Evolutionary conservation across 2,329 filamentous ascomycete genomes (phyloP).

Genomic region (Paraphaeosphaeria minitans): DNA sequence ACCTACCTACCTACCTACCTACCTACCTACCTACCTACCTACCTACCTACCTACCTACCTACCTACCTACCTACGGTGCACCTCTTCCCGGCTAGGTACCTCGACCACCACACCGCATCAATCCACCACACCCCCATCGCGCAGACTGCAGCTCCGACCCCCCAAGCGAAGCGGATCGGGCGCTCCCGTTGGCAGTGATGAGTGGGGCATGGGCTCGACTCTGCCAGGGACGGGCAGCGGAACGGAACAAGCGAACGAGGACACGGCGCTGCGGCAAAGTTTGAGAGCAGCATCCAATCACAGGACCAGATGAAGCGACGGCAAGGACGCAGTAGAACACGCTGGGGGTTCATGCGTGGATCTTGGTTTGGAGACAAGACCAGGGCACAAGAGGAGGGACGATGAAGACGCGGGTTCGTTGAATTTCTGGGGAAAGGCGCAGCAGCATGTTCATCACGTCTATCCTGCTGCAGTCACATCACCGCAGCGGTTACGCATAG

Average conservation of each 20-base stretch:
- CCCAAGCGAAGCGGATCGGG: constrained; percentile 7
- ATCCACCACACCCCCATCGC: constrained; percentile 1
- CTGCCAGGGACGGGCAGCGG: constrained; percentile 7
- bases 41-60: too few relatives aligned
- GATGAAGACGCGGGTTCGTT: neutral
- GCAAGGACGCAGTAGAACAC: constrained; percentile 14
- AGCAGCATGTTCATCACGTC: constrained; percentile 6
- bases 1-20: too few relatives aligned
- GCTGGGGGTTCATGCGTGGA: constrained; percentile 12
- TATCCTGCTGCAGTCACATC: constrained; percentile 17
- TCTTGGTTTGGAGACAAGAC: neutral
- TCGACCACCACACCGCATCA: neutral
- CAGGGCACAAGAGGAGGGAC: neutral
- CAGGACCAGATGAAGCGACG: neutral
- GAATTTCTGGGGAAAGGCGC: too few relatives aligned
- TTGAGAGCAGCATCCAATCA: too few relatives aligned
- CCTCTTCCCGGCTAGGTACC: too few relatives aligned
- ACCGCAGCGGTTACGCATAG: neutral
- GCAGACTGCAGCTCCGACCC: neutral
- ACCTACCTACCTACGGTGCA: too few relatives aligned
- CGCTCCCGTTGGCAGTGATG: neutral
- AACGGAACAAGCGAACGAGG: constrained; percentile 17
- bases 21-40: too few relatives aligned
- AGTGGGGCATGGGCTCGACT: constrained; percentile 4
- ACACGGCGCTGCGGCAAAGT: neutral